Conservation (phyloP, 495 filamentous ascomycete species). For the Penicillium taxi region DNA sequence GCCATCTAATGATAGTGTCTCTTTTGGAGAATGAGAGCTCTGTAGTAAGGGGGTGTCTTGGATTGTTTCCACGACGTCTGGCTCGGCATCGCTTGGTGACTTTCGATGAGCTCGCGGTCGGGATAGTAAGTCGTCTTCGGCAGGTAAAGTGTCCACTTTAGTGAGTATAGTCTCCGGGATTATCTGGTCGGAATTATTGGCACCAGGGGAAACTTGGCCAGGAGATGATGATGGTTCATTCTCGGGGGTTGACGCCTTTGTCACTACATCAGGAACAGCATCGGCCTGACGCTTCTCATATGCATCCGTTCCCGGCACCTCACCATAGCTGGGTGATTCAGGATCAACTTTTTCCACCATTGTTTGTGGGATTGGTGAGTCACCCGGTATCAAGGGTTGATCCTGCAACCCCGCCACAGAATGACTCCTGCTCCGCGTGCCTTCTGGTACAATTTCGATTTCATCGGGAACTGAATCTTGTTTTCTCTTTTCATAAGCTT, state of each 20-base stretch:
- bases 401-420: conserved; percentile 34
- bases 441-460: conserved; percentile 54
- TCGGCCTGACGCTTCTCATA: conserved; percentile 69
- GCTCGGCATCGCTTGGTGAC: conserved; percentile 40
- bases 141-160: conserved; percentile 30
- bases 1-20: conserved; percentile 23
- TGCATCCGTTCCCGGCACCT: conserved; percentile 77
- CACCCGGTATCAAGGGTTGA: conserved; percentile 41
- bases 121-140: conserved; percentile 27
- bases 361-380: conserved; percentile 65
- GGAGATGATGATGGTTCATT: conserved; percentile 10
- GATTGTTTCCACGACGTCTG: conserved; percentile 41
- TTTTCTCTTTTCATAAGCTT: conserved; percentile 48
- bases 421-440: conserved; percentile 37
- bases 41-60: conserved; percentile 25
- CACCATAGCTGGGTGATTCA: conserved; percentile 63
- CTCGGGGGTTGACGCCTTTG: conserved; percentile 26
- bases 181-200: conserved; percentile 12
- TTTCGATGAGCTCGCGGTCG: conserved; percentile 35
- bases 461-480: conserved; percentile 61
- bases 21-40: conserved; percentile 11
- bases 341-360: conserved; percentile 74
- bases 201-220: conserved; percentile 12
- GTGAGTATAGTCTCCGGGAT: conserved; percentile 43
- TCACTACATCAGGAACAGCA: conserved; percentile 69